Conservation (phyloP, 164 flowering plant genomes). For the Stephania japonica region DNA sequence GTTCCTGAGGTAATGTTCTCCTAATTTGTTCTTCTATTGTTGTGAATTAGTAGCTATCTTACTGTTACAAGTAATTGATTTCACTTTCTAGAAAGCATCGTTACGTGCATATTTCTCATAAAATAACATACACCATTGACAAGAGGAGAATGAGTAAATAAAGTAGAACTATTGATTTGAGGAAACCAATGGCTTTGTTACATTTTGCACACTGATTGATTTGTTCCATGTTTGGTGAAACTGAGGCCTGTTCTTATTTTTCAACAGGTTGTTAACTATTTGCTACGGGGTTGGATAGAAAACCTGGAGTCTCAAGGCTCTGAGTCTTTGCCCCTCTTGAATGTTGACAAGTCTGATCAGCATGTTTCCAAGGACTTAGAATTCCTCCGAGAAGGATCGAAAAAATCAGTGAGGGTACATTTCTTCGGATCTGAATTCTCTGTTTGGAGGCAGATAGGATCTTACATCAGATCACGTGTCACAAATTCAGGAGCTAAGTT, state of each 20-base stretch:
- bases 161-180: not conserved
- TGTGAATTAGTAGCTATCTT: not conserved
- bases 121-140: not conserved
- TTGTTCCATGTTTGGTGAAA: not conserved
- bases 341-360: slow-evolving; percentile 27
- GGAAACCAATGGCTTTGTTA: not conserved
- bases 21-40: not conserved
- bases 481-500: slow-evolving; percentile 20
- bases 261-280: slow-evolving; percentile 73
- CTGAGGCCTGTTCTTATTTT: slow-evolving; percentile 2
- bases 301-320: slow-evolving; percentile 64
- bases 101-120: not conserved
- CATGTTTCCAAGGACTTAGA: slow-evolving; percentile 44
- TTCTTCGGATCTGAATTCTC: slow-evolving; percentile 50
- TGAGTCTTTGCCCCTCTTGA: slow-evolving; percentile 59
- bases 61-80: not conserved
- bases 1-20: slow-evolving; percentile 77
- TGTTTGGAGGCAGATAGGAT: slow-evolving; percentile 41
- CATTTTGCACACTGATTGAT: not conserved
- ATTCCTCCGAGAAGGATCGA: slow-evolving; percentile 59
- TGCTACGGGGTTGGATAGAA: slow-evolving; percentile 87
- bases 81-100: not conserved
- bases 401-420: slow-evolving; percentile 51
- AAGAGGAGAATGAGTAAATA: no score
- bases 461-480: slow-evolving; percentile 35